A percentile compares a stretch with the other conserved stretches of the same genome.
These are phyloP conservation scores for Moricandia moricandioides DNA, from an alignment of 345 rosid genomes.

Conservation along the genomic window DNA sequence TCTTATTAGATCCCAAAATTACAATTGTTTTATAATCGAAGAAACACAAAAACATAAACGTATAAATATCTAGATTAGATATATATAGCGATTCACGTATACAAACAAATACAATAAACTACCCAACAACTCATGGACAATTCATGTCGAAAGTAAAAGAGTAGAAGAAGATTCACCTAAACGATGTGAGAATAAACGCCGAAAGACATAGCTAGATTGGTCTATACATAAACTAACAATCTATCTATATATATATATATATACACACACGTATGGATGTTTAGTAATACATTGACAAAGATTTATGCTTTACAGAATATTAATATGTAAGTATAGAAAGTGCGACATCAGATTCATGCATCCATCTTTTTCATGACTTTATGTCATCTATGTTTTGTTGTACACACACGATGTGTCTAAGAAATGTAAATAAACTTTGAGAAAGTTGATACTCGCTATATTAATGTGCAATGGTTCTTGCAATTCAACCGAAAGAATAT, in stretches of 20 bases:
- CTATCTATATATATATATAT: too few species aligned
- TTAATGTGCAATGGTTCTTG: not conserved
- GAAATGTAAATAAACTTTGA: not conserved
- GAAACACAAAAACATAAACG: not conserved
- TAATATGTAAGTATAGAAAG: slow-evolving; percentile 5
- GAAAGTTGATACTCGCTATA: not conserved
- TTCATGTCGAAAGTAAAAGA: not conserved
- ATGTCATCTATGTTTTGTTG: not conserved
- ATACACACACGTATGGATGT: not conserved
- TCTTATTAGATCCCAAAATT: slow-evolving; percentile 3
- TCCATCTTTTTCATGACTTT: slow-evolving; percentile 16
- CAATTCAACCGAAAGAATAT: not conserved
- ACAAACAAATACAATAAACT: not conserved
- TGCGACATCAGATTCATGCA: slow-evolving; percentile 31
- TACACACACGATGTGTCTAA: not conserved
- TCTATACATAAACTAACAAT: not conserved
- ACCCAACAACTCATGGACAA: slow-evolving; percentile 1
- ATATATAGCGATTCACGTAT: not conserved
- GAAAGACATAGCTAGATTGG: slow-evolving; percentile 12
- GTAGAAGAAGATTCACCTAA: slow-evolving; percentile 7
- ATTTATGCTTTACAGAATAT: slow-evolving; percentile 3
- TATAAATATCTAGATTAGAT: too few species aligned
- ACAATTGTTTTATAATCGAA: slow-evolving; percentile 2
- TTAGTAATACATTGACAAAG: not conserved
- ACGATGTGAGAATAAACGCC: slow-evolving; percentile 7